These are phyloP conservation scores for Gastrolobium villosum DNA, from an alignment of 306 rosid genomes.

Conservation along the genomic window DNA sequence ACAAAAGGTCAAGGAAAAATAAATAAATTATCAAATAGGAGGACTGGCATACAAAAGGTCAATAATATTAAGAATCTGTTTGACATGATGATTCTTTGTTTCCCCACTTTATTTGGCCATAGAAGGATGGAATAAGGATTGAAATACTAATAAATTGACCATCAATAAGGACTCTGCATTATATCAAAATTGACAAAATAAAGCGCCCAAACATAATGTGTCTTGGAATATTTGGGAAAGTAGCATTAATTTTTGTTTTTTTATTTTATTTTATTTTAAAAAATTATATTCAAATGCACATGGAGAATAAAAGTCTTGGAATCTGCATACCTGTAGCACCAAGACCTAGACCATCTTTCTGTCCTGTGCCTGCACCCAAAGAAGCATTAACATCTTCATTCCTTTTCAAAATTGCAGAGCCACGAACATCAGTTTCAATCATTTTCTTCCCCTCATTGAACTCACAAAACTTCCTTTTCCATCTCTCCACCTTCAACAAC, in stretches of 20 bases:
- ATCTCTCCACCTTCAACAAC: neutral
- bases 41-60: no score
- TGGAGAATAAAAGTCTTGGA: no score
- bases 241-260: no score
- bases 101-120: neutral
- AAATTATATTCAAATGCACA: no score
- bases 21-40: no score
- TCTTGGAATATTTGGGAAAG: no score
- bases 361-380: no score
- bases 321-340: slow-evolving; percentile 43
- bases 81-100: neutral
- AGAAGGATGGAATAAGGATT: neutral
- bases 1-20: no score
- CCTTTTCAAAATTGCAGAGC: neutral
- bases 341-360: neutral
- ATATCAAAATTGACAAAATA: neutral
- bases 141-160: neutral
- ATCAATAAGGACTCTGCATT: neutral
- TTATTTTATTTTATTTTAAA: no score
- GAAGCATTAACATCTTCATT: neutral
- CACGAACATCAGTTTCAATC: neutral
- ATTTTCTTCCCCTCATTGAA: neutral
- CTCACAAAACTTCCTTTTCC: slow-evolving; percentile 1
- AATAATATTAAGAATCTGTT: neutral
- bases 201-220: neutral